Percentiles rank a stretch among this genome's conserved stretches.
Evolutionary conservation across 129 eudicot species (phyloP).

Genomic region (Erigeron canadensis): DNA sequence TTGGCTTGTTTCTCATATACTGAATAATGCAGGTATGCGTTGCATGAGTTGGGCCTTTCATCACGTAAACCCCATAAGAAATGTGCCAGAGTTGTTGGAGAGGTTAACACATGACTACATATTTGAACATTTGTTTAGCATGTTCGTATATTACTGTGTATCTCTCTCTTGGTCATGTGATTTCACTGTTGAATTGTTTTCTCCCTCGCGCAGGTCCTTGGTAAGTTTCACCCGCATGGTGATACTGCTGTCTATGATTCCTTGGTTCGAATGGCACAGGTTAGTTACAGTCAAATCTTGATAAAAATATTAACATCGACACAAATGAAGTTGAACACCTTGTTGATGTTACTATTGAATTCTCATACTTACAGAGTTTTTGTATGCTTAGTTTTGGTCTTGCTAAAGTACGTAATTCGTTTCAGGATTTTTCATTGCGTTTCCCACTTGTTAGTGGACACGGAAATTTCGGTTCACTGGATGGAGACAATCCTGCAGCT

Average conservation of each 20-base stretch:
- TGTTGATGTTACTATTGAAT: background rate
- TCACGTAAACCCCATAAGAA: conserved; percentile 89
- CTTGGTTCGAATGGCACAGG: conserved; percentile 99
- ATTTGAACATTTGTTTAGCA: background rate
- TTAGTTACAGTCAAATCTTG: conserved; percentile 29
- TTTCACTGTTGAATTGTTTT: conserved; percentile 11
- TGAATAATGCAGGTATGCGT: conserved; percentile 65
- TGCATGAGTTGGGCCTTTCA: conserved; percentile 95
- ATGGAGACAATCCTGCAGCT: conserved; percentile 98
- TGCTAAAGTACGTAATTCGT: background rate
- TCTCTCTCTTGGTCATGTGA: background rate
- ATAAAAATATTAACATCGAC: background rate
- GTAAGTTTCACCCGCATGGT: conserved; percentile 98
- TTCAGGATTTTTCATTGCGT: conserved; percentile 91
- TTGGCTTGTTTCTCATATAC: background rate
- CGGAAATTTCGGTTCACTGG: conserved; percentile 96
- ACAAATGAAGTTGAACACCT: background rate
- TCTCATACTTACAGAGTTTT: background rate
- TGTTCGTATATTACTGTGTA: background rate
- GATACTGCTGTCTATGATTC: conserved; percentile 91
- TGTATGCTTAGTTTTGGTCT: background rate
- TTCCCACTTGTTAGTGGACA: conserved; percentile 90
- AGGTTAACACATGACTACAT: conserved; percentile 45
- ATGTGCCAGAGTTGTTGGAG: conserved; percentile 99
- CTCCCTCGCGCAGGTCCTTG: conserved; percentile 59